Evolutionary conservation across 1,284 basidiomycete species (phyloP), one percentile per base, ranked within the genome.

Genomic region (Malassezia yamatoensis): DNA sequence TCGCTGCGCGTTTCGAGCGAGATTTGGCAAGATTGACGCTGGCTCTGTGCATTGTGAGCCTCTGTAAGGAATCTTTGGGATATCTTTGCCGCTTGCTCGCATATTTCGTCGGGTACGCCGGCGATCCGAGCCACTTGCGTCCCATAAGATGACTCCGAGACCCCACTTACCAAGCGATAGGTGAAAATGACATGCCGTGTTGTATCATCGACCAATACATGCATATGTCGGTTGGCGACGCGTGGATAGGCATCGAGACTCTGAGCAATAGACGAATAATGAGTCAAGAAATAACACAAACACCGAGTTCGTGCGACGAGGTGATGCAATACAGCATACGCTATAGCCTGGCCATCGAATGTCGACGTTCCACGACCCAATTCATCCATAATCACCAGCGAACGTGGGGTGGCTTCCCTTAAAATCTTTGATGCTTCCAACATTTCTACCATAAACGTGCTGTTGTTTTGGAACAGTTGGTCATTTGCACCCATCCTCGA

Each of bases 401-500:
- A 73, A 32, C 68, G 66, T 11, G 72, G 72, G 48, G 71, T 73
- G 39, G 67, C 70, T 39, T 74, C 70, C 37, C 63, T 63, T 52
- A 74, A 54, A 60, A 74, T 74, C 53, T 66, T 64, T 38, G 67
- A 62, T 15, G 72, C 69, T 55, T 74, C 72, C 36, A 71, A 63
- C 72, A 74, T 74, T 61, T 74, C 72, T 43, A 74, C 72, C 72
- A 74, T 74, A 44, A 74, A 74, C 18, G 72, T 74, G 49, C 63
- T 66, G 55, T 71, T 67, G 55, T 70, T 66, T 35, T 65, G 63
- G 64, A 74, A 74, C 42, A 72, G 66, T 48, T 66, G 67, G 53
- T 74, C 72, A 38, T 74, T 76, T 55, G 94, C 94, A 16, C 94
- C 94, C 93, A 98, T 98, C 29, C 94, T 84, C 7, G 93, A 96